These are phyloP conservation scores for Myxozyma neotropica DNA, from an alignment of 805 yeast species.

Conservation along the genomic window DNA sequence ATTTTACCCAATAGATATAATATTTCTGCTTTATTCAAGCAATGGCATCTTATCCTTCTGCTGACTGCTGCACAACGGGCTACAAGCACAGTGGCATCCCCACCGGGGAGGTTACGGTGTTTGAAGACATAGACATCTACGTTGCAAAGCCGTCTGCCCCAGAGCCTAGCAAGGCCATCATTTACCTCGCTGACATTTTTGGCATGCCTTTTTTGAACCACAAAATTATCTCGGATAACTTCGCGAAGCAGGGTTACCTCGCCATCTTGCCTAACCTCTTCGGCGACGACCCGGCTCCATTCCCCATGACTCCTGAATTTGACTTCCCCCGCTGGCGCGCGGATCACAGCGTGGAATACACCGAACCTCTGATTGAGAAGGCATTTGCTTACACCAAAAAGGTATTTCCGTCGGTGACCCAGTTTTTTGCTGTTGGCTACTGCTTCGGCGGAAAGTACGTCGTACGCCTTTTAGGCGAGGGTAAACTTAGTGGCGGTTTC, in stretches of 20 bases:
- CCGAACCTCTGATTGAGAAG: slow-evolving; percentile 50
- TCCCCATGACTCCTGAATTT: slow-evolving; percentile 17
- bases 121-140: slow-evolving; percentile 43
- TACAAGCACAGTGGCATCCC: slow-evolving; percentile 33
- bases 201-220: slow-evolving; percentile 61
- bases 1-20: neutral
- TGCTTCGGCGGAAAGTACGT: slow-evolving; percentile 75
- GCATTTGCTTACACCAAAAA: slow-evolving; percentile 50
- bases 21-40: neutral
- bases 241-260: slow-evolving; percentile 57
- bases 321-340: slow-evolving; percentile 48
- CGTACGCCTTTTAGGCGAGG: slow-evolving; percentile 50
- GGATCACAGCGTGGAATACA: slow-evolving; percentile 50
- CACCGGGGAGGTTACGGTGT: slow-evolving; percentile 11
- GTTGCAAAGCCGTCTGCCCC: slow-evolving; percentile 44
- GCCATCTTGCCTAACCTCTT: slow-evolving; percentile 69
- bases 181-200: slow-evolving; percentile 63
- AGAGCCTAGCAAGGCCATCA: slow-evolving; percentile 50
- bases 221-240: slow-evolving; percentile 44
- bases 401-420: slow-evolving; percentile 48
- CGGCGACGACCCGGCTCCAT: slow-evolving; percentile 50
- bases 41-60: slow-evolving; percentile 44
- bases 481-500: slow-evolving; percentile 52
- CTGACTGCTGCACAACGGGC: slow-evolving; percentile 42
- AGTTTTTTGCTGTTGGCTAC: slow-evolving; percentile 59